Base-by-base conservation (phyloP, 2,329 filamentous ascomycete genomes). In the Monilinia aucupariae region DNA sequence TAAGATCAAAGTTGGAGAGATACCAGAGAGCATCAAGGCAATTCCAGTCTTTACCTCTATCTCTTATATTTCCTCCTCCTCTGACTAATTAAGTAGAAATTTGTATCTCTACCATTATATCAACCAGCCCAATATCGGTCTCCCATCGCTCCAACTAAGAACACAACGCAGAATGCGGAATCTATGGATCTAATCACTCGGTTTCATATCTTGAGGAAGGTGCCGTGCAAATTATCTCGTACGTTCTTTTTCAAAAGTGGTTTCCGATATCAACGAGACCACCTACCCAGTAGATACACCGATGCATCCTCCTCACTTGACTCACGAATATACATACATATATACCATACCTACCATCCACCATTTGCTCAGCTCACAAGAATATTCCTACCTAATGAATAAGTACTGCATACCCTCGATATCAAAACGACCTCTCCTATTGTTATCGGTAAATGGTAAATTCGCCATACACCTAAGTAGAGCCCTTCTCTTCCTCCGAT, bases 401-500 rank as follows among this genome's bases (percentile, higher is more conserved):
- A 20, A 15, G 5, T 12, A 20, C 25, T 47, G 7, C 2, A 8
- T 20, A 58, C 54, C 41, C 48, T 25, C 34, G 54, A 48, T 7
- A 17, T 4, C n/a, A 2, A 22, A 20, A 12, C 13, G 1, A 0
- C 13, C 30, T 37, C 27, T 34, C 3, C 5, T 47, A 22, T 12
- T 45, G 8, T 7, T 56, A 7, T 22, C 53, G 12, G 32, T 58
- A 37, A 30, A 58, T 47, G 47, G 41, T 17, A 47, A 10, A 25
- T 58, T 47, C 54, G 30, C 43, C 8, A n/a, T 58, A 12, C 32
- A 45, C 27, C 27, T 45, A 45, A 58, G 54, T 15, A 58, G 47
- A 10, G 7, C 8, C 8, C 25, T 47, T 7, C 41, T 58, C 30
- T 2, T 56, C 4, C 4, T 58, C 30, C 27, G 30, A 15, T 58